phyloP scores from a whole-genome alignment of 805 yeast species.

The Hanseniaspora singularis region DNA sequence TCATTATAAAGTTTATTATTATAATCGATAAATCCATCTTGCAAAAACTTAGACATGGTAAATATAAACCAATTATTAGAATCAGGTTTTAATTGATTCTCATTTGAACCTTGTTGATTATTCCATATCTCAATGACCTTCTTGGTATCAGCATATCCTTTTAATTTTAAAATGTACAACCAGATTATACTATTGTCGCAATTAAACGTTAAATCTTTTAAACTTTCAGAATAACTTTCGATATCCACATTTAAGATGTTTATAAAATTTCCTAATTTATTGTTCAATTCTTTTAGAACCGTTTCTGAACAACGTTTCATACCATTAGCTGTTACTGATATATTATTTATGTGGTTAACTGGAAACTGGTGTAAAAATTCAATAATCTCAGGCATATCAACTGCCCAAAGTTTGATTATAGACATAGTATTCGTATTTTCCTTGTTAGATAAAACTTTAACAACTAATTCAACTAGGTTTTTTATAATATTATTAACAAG shows the following conservation, averaged over 20 bases:
- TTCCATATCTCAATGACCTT: slow-evolving; percentile 25
- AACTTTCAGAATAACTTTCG: slow-evolving; percentile 30
- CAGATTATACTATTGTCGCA: slow-evolving; percentile 25
- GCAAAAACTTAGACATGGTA: slow-evolving; percentile 1
- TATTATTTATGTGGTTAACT: not conserved
- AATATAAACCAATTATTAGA: slow-evolving; percentile 14
- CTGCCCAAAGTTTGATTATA: slow-evolving; percentile 5
- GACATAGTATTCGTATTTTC: slow-evolving; percentile 1
- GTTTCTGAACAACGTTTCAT: slow-evolving; percentile 14
- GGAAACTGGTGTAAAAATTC: slow-evolving; percentile 5
- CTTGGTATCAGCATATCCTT: slow-evolving; percentile 18
- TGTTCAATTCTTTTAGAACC: not conserved
- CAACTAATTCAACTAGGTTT: slow-evolving; percentile 46
- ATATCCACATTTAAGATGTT: not conserved
- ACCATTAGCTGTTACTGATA: slow-evolving; percentile 7
- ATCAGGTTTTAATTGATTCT: slow-evolving; percentile 16
- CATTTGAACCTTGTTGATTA: too few species aligned
- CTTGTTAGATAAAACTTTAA: slow-evolving; percentile 45
- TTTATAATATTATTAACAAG: slow-evolving; percentile 51
- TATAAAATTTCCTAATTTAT: not conserved
- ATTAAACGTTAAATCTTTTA: slow-evolving; percentile 24
- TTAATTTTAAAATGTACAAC: slow-evolving; percentile 25
- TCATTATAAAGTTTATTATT: slow-evolving; percentile 10
- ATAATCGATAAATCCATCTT: slow-evolving; percentile 5
- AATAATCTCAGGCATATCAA: not conserved